Evolutionary conservation across 2,329 filamentous ascomycete genomes (phyloP).

Genomic region (Esteya vermicola): DNA sequence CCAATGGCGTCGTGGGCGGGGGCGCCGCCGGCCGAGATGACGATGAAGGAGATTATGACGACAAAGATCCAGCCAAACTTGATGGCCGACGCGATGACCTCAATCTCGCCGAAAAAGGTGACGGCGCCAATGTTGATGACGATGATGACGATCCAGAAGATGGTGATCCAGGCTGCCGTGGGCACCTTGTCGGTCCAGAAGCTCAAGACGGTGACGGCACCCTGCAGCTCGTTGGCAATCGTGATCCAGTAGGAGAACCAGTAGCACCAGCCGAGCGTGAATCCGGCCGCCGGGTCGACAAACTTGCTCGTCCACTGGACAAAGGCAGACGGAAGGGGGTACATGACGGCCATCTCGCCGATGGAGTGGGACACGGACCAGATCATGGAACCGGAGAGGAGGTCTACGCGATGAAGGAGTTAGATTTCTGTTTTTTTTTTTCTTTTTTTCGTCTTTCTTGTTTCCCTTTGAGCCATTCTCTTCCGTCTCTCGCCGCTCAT

Average conservation of each 20-base stretch:
- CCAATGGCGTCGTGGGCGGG: no score
- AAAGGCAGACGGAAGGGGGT: slow-evolving; percentile 3
- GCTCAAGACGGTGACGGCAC: slow-evolving; percentile 2
- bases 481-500: no score
- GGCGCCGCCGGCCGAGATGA: background rate
- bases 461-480: no score
- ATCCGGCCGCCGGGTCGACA: slow-evolving; percentile 5
- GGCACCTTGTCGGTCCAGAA: slow-evolving; percentile 2
- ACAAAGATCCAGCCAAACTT: background rate
- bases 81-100: no score
- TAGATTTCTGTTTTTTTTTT: no score
- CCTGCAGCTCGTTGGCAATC: slow-evolving; percentile 3
- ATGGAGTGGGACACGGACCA: slow-evolving; percentile 4
- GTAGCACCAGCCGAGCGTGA: slow-evolving; percentile 2
- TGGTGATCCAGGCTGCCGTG: slow-evolving; percentile 1
- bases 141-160: background rate
- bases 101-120: no score
- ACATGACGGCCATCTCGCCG: slow-evolving; percentile 5
- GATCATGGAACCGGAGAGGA: no score
- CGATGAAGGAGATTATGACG: background rate
- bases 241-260: slow-evolving; percentile 3
- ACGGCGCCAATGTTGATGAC: background rate
- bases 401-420: no score
- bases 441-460: no score
- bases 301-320: slow-evolving; percentile 5